phyloP scores from a whole-genome alignment of 2,329 filamentous ascomycete species.

The Drechslerella dactyloides region DNA sequence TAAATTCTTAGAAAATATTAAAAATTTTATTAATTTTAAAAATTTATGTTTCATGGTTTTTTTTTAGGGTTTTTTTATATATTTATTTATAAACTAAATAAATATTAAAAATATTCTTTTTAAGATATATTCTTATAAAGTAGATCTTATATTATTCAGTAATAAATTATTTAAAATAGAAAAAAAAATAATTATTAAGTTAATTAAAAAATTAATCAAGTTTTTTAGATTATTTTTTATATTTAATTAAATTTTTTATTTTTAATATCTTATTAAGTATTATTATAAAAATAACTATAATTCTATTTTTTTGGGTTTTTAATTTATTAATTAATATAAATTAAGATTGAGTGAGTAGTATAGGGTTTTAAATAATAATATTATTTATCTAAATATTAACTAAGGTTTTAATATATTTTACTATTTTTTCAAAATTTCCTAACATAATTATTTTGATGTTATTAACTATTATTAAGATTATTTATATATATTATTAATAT shows the following conservation, averaged over 20 bases:
- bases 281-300: not conserved
- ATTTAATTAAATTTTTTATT: slow-evolving; percentile 1
- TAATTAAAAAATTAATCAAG: slow-evolving; percentile 10
- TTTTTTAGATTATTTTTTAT: not conserved
- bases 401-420: no score
- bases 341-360: no score
- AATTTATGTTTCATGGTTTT: not conserved
- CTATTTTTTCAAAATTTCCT: slow-evolving; percentile 8
- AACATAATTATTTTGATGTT: slow-evolving; percentile 10
- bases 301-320: not conserved
- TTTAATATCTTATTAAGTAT: not conserved
- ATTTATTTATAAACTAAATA: slow-evolving; percentile 13
- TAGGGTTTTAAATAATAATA: no score
- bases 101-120: slow-evolving; percentile 8
- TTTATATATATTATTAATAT: not conserved
- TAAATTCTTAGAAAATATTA: no score
- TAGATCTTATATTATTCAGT: slow-evolving; percentile 4
- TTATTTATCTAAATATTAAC: no score
- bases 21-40: slow-evolving; percentile 9
- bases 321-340: not conserved
- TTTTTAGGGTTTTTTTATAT: not conserved
- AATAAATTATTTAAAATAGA: slow-evolving; percentile 18
- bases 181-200: slow-evolving; percentile 6
- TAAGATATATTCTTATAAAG: slow-evolving; percentile 1
- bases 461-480: not conserved